These are phyloP conservation scores for Tetrahymena elliotti DNA, from an alignment of 73 alveolate genomes.

Conservation along the genomic window DNA sequence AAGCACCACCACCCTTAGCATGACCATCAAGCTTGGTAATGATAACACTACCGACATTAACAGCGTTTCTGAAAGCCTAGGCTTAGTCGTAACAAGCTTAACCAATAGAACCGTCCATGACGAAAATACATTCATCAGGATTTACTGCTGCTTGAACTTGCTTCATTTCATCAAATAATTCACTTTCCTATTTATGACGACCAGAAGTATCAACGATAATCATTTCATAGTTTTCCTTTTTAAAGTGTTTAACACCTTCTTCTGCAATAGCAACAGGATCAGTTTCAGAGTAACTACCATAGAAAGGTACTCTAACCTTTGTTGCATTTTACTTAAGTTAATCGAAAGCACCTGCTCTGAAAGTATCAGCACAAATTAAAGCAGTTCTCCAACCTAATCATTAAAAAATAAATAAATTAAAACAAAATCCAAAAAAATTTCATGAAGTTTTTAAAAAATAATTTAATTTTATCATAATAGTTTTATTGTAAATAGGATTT, in stretches of 20 bases:
- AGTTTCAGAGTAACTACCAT: constrained; percentile 90
- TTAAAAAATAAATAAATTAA: not conserved
- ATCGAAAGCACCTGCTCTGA: constrained; percentile 99
- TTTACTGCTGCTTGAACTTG: constrained; percentile 89
- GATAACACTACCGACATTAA: constrained; percentile 96
- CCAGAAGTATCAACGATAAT: constrained; percentile 99
- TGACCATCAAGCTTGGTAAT: constrained; percentile 99
- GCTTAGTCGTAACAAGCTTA: constrained; percentile 67
- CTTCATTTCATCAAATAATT: constrained; percentile 97
- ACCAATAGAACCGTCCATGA: constrained; percentile 89
- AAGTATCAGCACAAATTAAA: constrained; percentile 97
- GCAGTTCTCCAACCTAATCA: constrained; percentile 89
- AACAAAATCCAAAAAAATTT: not conserved
- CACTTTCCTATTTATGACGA: constrained; percentile 97
- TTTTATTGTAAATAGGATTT: no score
- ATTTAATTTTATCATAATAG: no score
- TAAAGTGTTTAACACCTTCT: constrained; percentile 90
- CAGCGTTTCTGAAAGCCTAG: constrained; percentile 93
- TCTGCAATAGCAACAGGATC: constrained; percentile 98
- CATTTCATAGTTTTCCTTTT: constrained; percentile 87
- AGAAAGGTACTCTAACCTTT: constrained; percentile 72
- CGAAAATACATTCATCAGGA: constrained; percentile 95
- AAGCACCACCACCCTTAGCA: constrained; percentile 99
- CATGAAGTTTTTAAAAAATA: not conserved
- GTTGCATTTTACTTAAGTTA: constrained; percentile 98